These are phyloP conservation scores for Pisolithus orientalis DNA, from an alignment of 768 basidiomycete genomes.

Conservation along the genomic window DNA sequence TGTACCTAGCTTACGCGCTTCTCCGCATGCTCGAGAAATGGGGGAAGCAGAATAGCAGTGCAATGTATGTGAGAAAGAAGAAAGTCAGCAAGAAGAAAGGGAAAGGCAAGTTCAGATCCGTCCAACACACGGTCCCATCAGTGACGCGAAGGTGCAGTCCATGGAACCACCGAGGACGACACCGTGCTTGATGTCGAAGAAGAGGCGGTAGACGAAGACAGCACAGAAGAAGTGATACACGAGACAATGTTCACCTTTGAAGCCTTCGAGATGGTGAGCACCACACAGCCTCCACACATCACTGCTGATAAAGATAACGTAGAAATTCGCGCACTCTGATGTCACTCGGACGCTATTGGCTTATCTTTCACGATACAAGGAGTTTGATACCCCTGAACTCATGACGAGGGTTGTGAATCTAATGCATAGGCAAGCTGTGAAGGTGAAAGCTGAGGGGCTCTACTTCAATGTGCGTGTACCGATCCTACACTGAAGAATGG, in stretches of 20 bases:
- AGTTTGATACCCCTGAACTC: conserved; percentile 67
- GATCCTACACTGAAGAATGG: not conserved
- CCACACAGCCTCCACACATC: conserved; percentile 10
- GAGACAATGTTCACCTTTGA: conserved; percentile 93
- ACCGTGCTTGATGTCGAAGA: conserved; percentile 66
- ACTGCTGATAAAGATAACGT: conserved; percentile 12
- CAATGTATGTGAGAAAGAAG: conserved; percentile 70
- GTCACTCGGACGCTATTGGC: conserved; percentile 78
- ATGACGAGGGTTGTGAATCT: conserved; percentile 88
- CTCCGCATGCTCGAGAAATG: conserved; percentile 86
- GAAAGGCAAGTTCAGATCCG: conserved; percentile 36
- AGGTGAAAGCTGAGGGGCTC: conserved; percentile 86
- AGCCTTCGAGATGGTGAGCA: conserved; percentile 77
- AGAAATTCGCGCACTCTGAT: conserved; percentile 90
- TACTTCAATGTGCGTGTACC: conserved; percentile 78
- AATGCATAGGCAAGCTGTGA: conserved; percentile 87
- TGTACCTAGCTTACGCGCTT: conserved; percentile 81
- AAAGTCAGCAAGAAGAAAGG: conserved; percentile 48
- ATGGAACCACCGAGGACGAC: conserved; percentile 44
- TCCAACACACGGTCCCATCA: conserved; percentile 10
- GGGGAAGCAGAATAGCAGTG: conserved; percentile 60
- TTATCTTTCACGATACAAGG: conserved; percentile 80
- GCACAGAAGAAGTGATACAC: conserved; percentile 57
- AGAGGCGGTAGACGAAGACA: conserved; percentile 45
- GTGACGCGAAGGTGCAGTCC: conserved; percentile 23